phyloP scores from a whole-genome alignment of 1,284 basidiomycete genomes.

The Phaffia rhodozyma region DNA sequence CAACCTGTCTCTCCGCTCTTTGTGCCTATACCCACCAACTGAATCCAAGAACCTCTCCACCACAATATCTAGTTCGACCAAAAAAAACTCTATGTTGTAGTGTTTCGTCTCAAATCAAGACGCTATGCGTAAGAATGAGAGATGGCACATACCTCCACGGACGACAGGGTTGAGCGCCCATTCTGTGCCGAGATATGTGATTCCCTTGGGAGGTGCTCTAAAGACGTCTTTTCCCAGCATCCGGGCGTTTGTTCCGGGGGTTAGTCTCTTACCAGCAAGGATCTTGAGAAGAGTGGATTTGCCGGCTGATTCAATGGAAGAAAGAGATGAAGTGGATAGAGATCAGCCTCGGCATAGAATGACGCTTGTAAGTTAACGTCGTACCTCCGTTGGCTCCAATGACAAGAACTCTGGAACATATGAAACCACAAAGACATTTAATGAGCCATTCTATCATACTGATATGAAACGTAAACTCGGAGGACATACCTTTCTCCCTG shows the following conservation, averaged over 20 bases:
- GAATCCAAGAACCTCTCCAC: slow-evolving; percentile 86
- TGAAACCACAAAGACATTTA: background rate
- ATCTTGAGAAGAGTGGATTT: slow-evolving; percentile 93
- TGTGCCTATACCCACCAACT: slow-evolving; percentile 89
- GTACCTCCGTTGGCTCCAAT: slow-evolving; percentile 18
- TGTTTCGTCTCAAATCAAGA: slow-evolving; percentile 25
- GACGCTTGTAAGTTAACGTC: background rate
- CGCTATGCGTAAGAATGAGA: too few relatives aligned
- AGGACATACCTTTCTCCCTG: slow-evolving; percentile 8
- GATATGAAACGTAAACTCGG: background rate
- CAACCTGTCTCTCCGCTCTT: slow-evolving; percentile 70
- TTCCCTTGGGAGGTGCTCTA: slow-evolving; percentile 47
- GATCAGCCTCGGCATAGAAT: too few relatives aligned
- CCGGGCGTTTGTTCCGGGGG: slow-evolving; percentile 47
- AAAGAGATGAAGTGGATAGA: background rate
- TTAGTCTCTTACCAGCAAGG: slow-evolving; percentile 80
- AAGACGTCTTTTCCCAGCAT: slow-evolving; percentile 80
- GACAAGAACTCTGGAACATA: background rate
- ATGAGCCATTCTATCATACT: background rate
- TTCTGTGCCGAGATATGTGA: slow-evolving; percentile 85
- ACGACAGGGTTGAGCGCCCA: slow-evolving; percentile 74
- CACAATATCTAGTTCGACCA: slow-evolving; percentile 50
- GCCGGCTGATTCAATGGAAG: slow-evolving; percentile 47
- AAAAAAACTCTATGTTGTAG: slow-evolving; percentile 38
- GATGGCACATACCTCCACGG: slow-evolving; percentile 39